Base-by-base conservation (phyloP, 2,329 filamentous ascomycete genomes). In the Colletotrichum australisinense region DNA sequence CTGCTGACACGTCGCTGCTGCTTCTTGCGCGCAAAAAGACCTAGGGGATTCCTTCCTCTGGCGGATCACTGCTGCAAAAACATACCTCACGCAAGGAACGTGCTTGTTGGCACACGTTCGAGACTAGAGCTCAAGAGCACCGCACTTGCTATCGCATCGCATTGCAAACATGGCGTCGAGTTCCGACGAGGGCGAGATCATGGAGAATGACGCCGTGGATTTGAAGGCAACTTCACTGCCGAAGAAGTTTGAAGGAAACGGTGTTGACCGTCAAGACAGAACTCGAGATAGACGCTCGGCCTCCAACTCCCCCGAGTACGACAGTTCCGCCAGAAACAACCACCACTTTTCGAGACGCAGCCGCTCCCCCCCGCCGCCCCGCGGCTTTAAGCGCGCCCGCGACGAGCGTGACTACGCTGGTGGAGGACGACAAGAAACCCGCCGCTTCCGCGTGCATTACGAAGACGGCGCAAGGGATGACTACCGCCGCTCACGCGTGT, bases 211-310 rank as follows among this genome's bases (percentile, higher is more conserved):
- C 84, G 89, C 88, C 88, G 82, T 82, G 81, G 81, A 86, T 79
- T 85, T 85, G 84, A 97, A 97, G 94, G 94, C 94, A 97, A 94
- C 93, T 94, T 93, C 93, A 92, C 91, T 92, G 89, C 88, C 89
- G 88, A 89, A 89, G 84, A 89, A 89, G 84, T 86, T 90, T 89
- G 91, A 92, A 90, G 89, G 91, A 93, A 92, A 87, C 90, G 92
- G 89, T 90, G 92, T 97, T 97, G 94, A 97, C 94, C 93, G 93
- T 91, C 91, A 88, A 89, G 90, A 93, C 93, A 97, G 95, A 95
- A 89, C 85, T 86, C 91, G 89, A 85, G 87, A 84, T 83, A 89
- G 87, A 88, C 81, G 85, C 78, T 89, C 89, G 80, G 82, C 85
- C 80, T 85, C 84, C 77, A 85, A 83, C 80, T 91, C 90, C 75